These are phyloP conservation scores for Raphidocelis subcapitata DNA, from an alignment of 139 green algal genomes.

Conservation along the genomic window DNA sequence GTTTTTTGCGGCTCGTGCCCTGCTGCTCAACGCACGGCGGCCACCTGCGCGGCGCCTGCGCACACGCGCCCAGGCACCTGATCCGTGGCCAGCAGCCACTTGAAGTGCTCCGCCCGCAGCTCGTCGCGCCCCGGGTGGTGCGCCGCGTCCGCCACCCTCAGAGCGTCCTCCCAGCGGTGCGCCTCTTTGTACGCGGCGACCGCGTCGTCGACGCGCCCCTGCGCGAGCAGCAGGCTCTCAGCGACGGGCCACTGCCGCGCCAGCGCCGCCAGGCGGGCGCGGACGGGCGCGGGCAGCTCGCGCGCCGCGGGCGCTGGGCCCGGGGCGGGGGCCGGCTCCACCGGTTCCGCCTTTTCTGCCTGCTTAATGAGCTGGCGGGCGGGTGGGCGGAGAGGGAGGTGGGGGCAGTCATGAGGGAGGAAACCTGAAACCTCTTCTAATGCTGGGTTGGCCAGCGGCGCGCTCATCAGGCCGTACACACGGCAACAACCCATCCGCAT, in stretches of 20 bases:
- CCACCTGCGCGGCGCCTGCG: no score
- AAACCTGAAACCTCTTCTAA: no score
- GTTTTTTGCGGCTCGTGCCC: no score
- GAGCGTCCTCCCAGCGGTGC: slow-evolving; percentile 61
- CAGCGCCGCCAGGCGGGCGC: slow-evolving; percentile 63
- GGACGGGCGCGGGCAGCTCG: slow-evolving; percentile 33
- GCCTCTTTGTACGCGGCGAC: slow-evolving; percentile 60
- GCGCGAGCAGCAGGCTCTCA: slow-evolving; percentile 67
- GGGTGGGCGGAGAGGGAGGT: not conserved
- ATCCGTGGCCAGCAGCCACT: slow-evolving; percentile 61
- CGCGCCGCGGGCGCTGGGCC: not conserved
- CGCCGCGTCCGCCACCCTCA: slow-evolving; percentile 61
- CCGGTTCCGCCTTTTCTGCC: no score
- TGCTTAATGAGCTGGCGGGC: no score
- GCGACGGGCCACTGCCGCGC: slow-evolving; percentile 64
- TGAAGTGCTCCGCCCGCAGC: slow-evolving; percentile 57
- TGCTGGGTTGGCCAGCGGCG: no score
- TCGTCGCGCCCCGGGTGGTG: slow-evolving; percentile 48
- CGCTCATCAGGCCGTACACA: no score
- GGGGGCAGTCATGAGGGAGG: not conserved
- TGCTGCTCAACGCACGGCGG: no score
- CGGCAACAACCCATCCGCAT: no score
- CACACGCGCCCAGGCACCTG: no score
- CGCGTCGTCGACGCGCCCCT: slow-evolving; percentile 64
- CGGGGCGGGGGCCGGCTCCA: no score